Percentiles rank a stretch among this genome's conserved stretches.
Evolutionary conservation across 768 basidiomycete species (phyloP).

Genomic region (Sarcodon aspratus): DNA sequence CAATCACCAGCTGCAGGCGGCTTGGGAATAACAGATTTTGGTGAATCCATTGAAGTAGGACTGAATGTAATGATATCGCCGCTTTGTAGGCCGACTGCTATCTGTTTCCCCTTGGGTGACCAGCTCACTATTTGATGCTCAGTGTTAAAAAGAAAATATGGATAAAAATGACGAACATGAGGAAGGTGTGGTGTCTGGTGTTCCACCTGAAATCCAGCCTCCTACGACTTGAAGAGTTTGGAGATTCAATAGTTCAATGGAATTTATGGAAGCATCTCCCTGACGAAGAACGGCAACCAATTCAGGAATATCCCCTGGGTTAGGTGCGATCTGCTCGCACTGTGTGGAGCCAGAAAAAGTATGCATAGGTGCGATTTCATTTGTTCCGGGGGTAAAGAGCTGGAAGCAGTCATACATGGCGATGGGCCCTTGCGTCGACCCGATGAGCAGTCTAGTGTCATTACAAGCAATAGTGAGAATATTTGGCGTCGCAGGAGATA

Average conservation of each 20-base stretch:
- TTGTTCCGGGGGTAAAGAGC: slow-evolving; percentile 35
- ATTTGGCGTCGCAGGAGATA: slow-evolving; percentile 34
- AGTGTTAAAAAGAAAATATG: neutral
- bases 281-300: slow-evolving; percentile 49
- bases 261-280: slow-evolving; percentile 16
- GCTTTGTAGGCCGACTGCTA: slow-evolving; percentile 60
- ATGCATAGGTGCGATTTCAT: slow-evolving; percentile 34
- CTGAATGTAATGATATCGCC: slow-evolving; percentile 66
- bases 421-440: slow-evolving; percentile 46
- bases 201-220: slow-evolving; percentile 43
- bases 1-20: slow-evolving; percentile 40
- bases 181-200: slow-evolving; percentile 40
- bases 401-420: slow-evolving; percentile 44
- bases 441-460: slow-evolving; percentile 51
- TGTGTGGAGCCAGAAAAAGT: slow-evolving; percentile 32
- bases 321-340: slow-evolving; percentile 46
- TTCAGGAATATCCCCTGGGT: slow-evolving; percentile 51
- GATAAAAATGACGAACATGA: slow-evolving; percentile 35
- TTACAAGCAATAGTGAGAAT: slow-evolving; percentile 44
- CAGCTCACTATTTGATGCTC: slow-evolving; percentile 44
- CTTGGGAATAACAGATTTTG: slow-evolving; percentile 43
- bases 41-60: slow-evolving; percentile 37
- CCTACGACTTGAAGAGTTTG: slow-evolving; percentile 31
- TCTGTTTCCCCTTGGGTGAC: slow-evolving; percentile 82
- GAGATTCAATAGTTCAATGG: slow-evolving; percentile 51